Percentiles rank a stretch among this genome's conserved stretches.
Conservation (phyloP, 2,329 filamentous ascomycete genomes). For the Basipetospora sp. region DNA sequence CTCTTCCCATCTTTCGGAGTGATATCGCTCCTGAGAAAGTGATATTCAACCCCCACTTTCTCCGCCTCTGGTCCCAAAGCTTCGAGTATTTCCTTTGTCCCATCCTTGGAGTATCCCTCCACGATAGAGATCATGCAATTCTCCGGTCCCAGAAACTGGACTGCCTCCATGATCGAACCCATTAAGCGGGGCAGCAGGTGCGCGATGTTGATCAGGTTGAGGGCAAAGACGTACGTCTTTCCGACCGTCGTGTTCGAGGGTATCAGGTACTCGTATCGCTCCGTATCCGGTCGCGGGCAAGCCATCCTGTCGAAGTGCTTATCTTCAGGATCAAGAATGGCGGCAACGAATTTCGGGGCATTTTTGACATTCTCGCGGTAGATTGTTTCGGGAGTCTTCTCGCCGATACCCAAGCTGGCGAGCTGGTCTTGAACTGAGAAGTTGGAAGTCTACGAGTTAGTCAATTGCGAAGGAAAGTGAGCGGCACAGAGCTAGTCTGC, state of each 20-base stretch:
- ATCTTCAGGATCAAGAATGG: constrained; percentile 1
- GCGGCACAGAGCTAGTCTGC: no score
- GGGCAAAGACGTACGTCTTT: constrained; percentile 32
- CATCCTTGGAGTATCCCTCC: constrained; percentile 40
- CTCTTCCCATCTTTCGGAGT: constrained; percentile 29
- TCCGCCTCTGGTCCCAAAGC: constrained; percentile 25
- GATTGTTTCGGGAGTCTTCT: no score
- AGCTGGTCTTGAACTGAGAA: no score
- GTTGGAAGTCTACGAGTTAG: no score
- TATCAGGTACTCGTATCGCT: constrained; percentile 13
- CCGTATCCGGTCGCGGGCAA: constrained; percentile 4
- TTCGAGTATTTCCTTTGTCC: constrained; percentile 34
- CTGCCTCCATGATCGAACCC: constrained; percentile 34
- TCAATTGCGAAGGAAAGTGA: no score
- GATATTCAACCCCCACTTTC: constrained; percentile 24
- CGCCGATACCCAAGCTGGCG: no score
- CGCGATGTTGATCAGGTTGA: constrained; percentile 33
- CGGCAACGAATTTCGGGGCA: constrained; percentile 1
- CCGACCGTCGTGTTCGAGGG: not conserved
- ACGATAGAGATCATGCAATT: constrained; percentile 39
- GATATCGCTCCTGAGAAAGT: constrained; percentile 26
- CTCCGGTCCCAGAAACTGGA: constrained; percentile 33
- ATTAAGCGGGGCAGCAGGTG: constrained; percentile 34
- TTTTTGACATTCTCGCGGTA: not conserved
- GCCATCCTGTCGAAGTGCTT: not conserved